Base-by-base conservation (phyloP, 768 basidiomycete genomes). In the Panaeolus cyanescens region DNA sequence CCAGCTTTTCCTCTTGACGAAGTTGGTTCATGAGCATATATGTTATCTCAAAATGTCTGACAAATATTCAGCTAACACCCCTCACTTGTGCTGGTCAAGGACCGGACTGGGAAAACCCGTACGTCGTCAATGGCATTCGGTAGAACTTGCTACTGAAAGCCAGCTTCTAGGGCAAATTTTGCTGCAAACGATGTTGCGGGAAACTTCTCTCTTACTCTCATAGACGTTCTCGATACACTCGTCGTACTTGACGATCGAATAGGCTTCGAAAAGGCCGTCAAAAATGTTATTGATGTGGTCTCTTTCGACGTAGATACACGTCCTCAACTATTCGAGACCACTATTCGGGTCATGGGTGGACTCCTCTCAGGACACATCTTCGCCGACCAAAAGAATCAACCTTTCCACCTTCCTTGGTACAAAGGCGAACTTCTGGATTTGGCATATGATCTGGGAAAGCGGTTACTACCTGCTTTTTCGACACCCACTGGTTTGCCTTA, bases 261-360 rank as follows among this genome's bases (percentile, higher is more conserved):
- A 55, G 92, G 89, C 5, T 98, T 97, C 68, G 90, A 93, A 67
- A 79, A 78, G n/a, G 95, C 93, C 3, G 89, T 99, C 56, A 85
- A 84, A 61, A 86, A 91, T 63, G 85, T 95, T 58, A 90, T 96
- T 55, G 75, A 86, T 57, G 87, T 85, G 82, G 92, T 97, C 36
- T 89, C 89, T 0, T 98, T 97, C 72, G 92, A 98, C 70, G 90
- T 95, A 60, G 89, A 98, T 74, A 94, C 93, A 39, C 93, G 88
- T 73, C 95, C 97, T n/a, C 96, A 99, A 81, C 91, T 99, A 4
- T 99, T 99, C 69, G 96, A 99, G 78, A 93, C 92, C 9, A 98
- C 93, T 1, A 99, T 99, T 59, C 87, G 96, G 28, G 93, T 95
- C 5, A 79, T 99, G 8, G 97, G 97, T 3, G 94, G 95, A 4